Evolutionary conservation across 768 basidiomycete species (phyloP), one percentile per base, ranked within the genome.

Genomic region (Leucosporidium scottii): DNA sequence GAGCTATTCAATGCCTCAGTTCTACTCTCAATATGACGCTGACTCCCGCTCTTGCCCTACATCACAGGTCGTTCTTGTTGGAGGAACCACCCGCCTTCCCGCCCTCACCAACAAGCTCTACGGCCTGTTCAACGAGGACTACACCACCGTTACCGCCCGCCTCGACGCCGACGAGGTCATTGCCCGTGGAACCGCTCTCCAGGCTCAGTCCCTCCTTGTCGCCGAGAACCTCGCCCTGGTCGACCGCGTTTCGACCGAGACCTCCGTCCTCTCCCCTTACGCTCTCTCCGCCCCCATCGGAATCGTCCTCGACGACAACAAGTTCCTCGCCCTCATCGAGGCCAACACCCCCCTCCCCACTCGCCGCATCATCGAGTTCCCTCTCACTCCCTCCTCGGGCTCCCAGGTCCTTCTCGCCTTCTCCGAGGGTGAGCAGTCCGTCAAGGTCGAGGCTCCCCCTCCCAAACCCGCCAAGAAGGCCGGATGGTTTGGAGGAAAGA

Each of bases 141-240:
- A 77, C 27, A 77, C 77, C 7, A 73, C 75, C 27, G 73, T 81
- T 69, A 79, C 78, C 8, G 70, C 78, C 21, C 64, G 78, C 30
- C 75, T 81, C 69, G 80, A 82, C 70, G 79, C 81, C 1, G 76
- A 78, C 48, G 76, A 82, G 72, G 80, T 79, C 62, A 78, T 82
- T 67, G 79, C 80, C 58, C 76, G 80, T 68, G 81, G 81, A 5
- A 78, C 79, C 61, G 79, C 79, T 8, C 75, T 72, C 62, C 71
- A 72, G 56, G 18, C 62, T 18, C 59, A 64, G 59, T 61, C 67
- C 20, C 44, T 50, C 59, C 59, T 61, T 18, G 30, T 25, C 20
- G 54, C 67, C 59, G 56, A 44, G 34, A 20, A 59, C 23, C 5
- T 17, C 47, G 59, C 66, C 25, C 67, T 77, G 25, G 65, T 71